Conservation (phyloP, 352 stramenopile genomes). For the Globisporangium parvum region DNA sequence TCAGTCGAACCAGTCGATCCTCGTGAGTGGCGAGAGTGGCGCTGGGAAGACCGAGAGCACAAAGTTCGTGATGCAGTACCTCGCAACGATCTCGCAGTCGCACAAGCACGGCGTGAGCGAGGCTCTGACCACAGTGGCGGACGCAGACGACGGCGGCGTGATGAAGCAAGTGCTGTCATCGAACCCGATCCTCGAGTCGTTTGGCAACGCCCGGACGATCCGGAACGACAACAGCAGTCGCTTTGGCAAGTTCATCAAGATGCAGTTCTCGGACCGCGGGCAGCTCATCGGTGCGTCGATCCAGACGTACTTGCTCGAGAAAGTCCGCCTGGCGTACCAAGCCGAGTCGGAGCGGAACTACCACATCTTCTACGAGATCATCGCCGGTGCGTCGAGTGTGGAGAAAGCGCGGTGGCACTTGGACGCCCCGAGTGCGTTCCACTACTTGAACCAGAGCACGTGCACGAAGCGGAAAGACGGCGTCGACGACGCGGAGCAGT, state of each 20-base stretch:
- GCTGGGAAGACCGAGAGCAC: constrained; percentile 97
- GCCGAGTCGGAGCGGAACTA: constrained; percentile 93
- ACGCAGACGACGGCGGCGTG: constrained; percentile 47
- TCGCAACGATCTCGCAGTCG: constrained; percentile 85
- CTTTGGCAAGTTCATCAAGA: constrained; percentile 98
- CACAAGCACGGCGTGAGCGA: constrained; percentile 10
- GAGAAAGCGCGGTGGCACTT: constrained; percentile 67
- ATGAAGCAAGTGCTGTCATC: constrained; percentile 94
- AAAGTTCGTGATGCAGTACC: constrained; percentile 95
- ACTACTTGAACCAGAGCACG: constrained; percentile 89
- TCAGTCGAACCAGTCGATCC: constrained; percentile 85
- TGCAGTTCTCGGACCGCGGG: constrained; percentile 85
- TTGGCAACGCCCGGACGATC: constrained; percentile 97
- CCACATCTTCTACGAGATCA: constrained; percentile 95
- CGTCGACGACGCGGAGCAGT: constrained; percentile 89
- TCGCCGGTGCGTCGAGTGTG: constrained; percentile 57
- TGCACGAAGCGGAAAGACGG: constrained; percentile 82
- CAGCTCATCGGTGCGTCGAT: constrained; percentile 89
- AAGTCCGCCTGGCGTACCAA: constrained; percentile 93
- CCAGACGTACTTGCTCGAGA: constrained; percentile 96
- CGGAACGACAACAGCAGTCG: constrained; percentile 96
- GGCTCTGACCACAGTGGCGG: background rate
- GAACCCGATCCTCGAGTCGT: constrained; percentile 98
- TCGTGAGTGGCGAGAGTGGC: constrained; percentile 90
- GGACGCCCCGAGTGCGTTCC: constrained; percentile 58